Percentiles rank a stretch among this genome's conserved stretches.
Evolutionary conservation across 1,284 basidiomycete genomes (phyloP).

Genomic region (Leccinum olivaceoglutinosum): DNA sequence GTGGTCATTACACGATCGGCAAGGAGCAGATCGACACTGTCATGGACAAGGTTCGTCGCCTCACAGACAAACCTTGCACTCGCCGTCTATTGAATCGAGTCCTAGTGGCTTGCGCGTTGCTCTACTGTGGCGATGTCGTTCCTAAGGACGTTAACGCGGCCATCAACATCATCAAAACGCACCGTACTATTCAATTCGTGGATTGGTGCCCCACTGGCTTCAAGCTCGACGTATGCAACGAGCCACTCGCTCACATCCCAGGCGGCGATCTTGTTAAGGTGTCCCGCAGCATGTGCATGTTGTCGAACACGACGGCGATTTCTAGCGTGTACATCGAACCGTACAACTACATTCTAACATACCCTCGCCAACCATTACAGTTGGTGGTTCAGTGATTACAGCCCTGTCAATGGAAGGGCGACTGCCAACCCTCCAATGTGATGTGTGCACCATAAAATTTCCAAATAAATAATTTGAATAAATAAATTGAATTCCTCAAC

Average conservation of each 20-base stretch:
- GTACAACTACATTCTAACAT: slow-evolving; percentile 97
- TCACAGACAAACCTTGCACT: slow-evolving; percentile 74
- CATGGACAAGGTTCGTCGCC: slow-evolving; percentile 94
- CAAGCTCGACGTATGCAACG: slow-evolving; percentile 90
- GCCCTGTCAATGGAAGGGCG: no score
- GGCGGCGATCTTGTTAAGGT: slow-evolving; percentile 87
- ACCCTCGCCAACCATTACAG: no score
- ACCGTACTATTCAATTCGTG: slow-evolving; percentile 77
- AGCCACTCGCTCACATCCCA: slow-evolving; percentile 79
- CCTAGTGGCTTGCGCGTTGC: slow-evolving; percentile 67
- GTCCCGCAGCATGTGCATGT: slow-evolving; percentile 84
- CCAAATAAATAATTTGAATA: no score
- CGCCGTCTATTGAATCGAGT: slow-evolving; percentile 8
- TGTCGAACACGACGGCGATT: slow-evolving; percentile 85
- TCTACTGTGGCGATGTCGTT: slow-evolving; percentile 85
- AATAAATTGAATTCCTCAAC: no score
- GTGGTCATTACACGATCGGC: slow-evolving; percentile 97
- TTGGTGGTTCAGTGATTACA: no score
- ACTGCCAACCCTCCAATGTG: no score
- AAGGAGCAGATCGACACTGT: slow-evolving; percentile 92
- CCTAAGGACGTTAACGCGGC: slow-evolving; percentile 89
- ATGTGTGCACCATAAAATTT: no score
- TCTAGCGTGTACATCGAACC: slow-evolving; percentile 93
- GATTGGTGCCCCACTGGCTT: slow-evolving; percentile 91
- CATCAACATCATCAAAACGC: slow-evolving; percentile 82